A percentile compares a stretch with the other conserved stretches of the same genome.
Evolutionary conservation across 331 rosid species (phyloP).

Genomic region (Erythrophleum ivorense): DNA sequence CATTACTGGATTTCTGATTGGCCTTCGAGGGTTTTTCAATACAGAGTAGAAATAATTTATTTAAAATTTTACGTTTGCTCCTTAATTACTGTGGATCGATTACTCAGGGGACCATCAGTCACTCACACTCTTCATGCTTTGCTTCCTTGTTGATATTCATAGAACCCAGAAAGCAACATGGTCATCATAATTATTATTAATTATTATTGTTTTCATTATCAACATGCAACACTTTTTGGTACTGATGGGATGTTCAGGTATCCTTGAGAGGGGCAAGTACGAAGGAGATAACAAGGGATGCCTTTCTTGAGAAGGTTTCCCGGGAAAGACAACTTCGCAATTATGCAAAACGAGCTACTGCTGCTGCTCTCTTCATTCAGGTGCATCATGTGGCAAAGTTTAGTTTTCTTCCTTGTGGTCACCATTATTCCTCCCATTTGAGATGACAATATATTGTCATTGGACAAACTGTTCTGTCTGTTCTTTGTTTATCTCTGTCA

Average conservation of each 20-base stretch:
- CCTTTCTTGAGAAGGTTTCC: constrained; percentile 81
- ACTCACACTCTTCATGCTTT: neutral
- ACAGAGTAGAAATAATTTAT: neutral
- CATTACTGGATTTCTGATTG: neutral
- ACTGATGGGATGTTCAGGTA: constrained; percentile 54
- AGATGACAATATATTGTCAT: neutral
- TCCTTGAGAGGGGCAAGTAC: constrained; percentile 94
- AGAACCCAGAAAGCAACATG: neutral
- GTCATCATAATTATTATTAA: neutral
- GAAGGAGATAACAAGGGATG: constrained; percentile 95
- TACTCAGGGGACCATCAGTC: neutral
- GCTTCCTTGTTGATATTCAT: neutral
- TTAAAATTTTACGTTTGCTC: neutral
- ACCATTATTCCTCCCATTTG: neutral
- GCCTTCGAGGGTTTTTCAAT: neutral
- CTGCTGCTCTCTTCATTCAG: constrained; percentile 92
- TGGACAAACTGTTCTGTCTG: neutral
- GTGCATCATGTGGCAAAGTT: constrained; percentile 40
- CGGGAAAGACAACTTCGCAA: constrained; percentile 90
- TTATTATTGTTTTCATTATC: neutral
- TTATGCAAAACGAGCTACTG: constrained; percentile 81
- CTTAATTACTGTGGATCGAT: constrained; percentile 2
- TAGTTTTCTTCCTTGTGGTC: neutral
- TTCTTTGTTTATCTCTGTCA: too few species aligned
- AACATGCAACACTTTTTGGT: neutral